These are phyloP conservation scores for Boletus vinaceobasis DNA, from an alignment of 768 basidiomycete species.

Conservation along the genomic window DNA sequence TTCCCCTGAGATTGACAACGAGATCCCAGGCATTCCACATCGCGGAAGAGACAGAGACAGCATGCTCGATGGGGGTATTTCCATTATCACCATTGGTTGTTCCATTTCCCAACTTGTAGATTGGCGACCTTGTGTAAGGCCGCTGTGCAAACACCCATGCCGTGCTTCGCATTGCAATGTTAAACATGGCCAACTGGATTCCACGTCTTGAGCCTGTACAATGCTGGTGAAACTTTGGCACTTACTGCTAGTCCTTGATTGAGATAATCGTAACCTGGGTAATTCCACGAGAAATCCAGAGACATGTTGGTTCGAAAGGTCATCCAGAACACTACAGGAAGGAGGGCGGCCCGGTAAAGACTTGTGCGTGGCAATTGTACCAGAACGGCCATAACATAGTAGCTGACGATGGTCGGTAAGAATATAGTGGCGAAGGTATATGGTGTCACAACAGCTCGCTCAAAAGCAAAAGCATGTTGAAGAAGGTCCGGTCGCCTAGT, in stretches of 20 bases:
- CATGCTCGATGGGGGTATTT: not conserved
- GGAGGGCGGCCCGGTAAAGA: slow-evolving; percentile 41
- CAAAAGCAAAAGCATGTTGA: slow-evolving; percentile 11
- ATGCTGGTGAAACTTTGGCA: not conserved
- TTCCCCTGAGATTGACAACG: slow-evolving; percentile 20
- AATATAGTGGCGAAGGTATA: slow-evolving; percentile 36
- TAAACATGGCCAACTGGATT: slow-evolving; percentile 24
- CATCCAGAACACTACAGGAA: slow-evolving; percentile 47
- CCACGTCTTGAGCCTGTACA: not conserved
- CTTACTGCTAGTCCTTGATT: slow-evolving; percentile 26
- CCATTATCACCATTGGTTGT: not conserved
- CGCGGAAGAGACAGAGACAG: slow-evolving; percentile 6
- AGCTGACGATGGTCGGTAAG: slow-evolving; percentile 41
- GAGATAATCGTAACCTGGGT: slow-evolving; percentile 9
- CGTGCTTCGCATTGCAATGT: slow-evolving; percentile 22
- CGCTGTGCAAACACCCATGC: slow-evolving; percentile 17
- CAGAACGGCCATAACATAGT: slow-evolving; percentile 52
- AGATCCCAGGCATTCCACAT: slow-evolving; percentile 31
- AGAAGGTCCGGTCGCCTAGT: slow-evolving; percentile 7
- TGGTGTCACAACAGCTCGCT: slow-evolving; percentile 17
- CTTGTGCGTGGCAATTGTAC: slow-evolving; percentile 47
- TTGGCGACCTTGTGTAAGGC: slow-evolving; percentile 14
- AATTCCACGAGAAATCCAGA: slow-evolving; percentile 24
- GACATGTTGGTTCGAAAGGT: slow-evolving; percentile 37
- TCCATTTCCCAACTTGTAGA: not conserved